phyloP scores from a whole-genome alignment of 768 basidiomycete genomes.

The Termitomyces sp. region DNA sequence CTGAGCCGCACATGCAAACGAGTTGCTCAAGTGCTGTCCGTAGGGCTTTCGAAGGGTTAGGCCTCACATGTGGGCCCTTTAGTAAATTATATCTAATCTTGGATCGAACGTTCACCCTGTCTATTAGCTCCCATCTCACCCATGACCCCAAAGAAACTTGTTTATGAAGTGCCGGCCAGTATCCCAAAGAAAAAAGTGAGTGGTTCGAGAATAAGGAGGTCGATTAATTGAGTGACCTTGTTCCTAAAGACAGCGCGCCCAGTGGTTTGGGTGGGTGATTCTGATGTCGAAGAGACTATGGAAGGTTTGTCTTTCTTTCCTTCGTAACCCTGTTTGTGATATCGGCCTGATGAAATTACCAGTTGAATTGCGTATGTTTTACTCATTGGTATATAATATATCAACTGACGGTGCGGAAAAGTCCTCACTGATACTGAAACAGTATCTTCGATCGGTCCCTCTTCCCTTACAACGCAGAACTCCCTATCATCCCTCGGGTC shows the following conservation, averaged over 20 bases:
- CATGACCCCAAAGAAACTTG: not conserved
- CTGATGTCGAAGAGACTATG: slow-evolving; percentile 6
- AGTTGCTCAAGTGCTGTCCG: not conserved
- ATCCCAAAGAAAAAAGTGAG: not conserved
- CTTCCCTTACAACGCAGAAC: not conserved
- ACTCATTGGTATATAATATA: not conserved
- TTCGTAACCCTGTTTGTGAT: not conserved
- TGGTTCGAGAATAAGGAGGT: not conserved
- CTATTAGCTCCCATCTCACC: not conserved
- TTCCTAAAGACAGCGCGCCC: not conserved
- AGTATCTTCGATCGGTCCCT: not conserved
- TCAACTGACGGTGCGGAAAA: not conserved
- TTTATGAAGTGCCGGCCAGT: not conserved
- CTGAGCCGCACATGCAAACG: not conserved
- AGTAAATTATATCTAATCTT: not conserved
- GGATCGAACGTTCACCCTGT: not conserved
- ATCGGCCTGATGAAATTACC: not conserved
- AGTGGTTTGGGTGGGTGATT: slow-evolving; percentile 4
- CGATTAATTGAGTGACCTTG: not conserved
- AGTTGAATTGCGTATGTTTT: not conserved
- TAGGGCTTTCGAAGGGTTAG: not conserved
- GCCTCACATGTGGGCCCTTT: not conserved
- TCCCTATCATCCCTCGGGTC: slow-evolving; percentile 9
- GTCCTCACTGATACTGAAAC: slow-evolving; percentile 12
- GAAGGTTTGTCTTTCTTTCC: slow-evolving; percentile 5